Evolutionary conservation across 148 eudicot genomes (phyloP).

Genomic region (Talinum fruticosum): DNA sequence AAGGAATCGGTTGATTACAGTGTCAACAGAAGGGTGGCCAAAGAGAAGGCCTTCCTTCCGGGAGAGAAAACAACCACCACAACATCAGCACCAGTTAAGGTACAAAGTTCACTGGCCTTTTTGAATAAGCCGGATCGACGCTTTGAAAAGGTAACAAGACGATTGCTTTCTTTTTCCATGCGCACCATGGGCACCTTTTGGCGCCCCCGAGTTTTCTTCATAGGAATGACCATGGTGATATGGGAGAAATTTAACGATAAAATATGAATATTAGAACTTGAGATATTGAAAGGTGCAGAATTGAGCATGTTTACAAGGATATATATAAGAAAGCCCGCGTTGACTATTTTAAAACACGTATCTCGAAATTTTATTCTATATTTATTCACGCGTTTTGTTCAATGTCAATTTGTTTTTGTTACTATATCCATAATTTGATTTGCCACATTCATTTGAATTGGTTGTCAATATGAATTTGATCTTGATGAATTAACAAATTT

Average conservation of each 20-base stretch:
- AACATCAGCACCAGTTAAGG: not conserved
- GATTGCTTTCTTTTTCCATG: conserved; percentile 12
- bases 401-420: too few relatives aligned
- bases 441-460: too few relatives aligned
- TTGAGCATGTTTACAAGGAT: too few relatives aligned
- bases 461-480: too few relatives aligned
- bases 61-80: conserved; percentile 7
- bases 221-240: not conserved
- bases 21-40: conserved; percentile 11
- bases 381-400: too few relatives aligned
- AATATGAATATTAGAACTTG: too few relatives aligned
- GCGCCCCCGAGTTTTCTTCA: not conserved
- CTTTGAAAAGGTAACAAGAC: conserved; percentile 11
- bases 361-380: too few relatives aligned
- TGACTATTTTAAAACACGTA: too few relatives aligned
- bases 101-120: conserved; percentile 10
- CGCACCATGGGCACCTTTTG: conserved; percentile 13
- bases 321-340: too few relatives aligned
- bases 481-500: too few relatives aligned
- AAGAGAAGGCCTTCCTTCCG: conserved; percentile 12
- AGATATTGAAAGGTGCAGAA: too few relatives aligned
- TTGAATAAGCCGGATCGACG: conserved; percentile 11
- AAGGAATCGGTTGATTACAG: not conserved
- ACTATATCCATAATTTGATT: too few relatives aligned
- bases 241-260: not conserved